phyloP scores from a whole-genome alignment of 1,139 yeast species.

The Debaryomycetaceae sp. region DNA sequence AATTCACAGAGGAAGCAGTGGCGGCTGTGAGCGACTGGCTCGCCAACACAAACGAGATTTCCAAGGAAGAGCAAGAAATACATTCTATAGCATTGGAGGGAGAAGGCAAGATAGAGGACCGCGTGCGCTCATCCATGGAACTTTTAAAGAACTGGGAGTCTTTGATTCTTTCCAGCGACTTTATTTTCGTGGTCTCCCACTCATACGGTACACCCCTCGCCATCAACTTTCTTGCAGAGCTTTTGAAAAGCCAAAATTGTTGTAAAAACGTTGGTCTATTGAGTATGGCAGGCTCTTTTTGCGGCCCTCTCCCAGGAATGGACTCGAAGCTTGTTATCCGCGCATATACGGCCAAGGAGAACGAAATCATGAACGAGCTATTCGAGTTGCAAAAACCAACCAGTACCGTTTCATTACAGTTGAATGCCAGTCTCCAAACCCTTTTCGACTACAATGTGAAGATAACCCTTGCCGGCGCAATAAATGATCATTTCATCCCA shows the following conservation, averaged over 20 bases:
- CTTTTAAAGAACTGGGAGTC: conserved; percentile 45
- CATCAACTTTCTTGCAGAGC: conserved; percentile 35
- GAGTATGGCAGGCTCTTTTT: conserved; percentile 43
- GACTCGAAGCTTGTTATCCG: conserved; percentile 47
- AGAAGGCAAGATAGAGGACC: conserved; percentile 43
- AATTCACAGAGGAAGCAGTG: conserved; percentile 33
- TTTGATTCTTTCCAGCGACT: conserved; percentile 35
- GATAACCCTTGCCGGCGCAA: conserved; percentile 46
- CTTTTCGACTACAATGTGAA: conserved; percentile 44
- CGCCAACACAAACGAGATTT: conserved; percentile 17
- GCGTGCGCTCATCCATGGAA: conserved; percentile 32
- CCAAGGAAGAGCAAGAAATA: conserved; percentile 24
- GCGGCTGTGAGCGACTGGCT: conserved; percentile 42
- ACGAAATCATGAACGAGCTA: conserved; percentile 46
- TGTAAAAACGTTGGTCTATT: conserved; percentile 35
- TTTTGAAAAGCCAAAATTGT: conserved; percentile 12
- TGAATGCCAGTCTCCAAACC: conserved; percentile 29
- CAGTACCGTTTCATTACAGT: conserved; percentile 26
- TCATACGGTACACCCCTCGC: conserved; percentile 47
- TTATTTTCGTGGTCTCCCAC: conserved; percentile 42
- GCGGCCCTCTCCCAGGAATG: conserved; percentile 44
- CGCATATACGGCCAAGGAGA: conserved; percentile 45
- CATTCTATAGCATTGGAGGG: conserved; percentile 53
- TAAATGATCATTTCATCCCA: conserved; percentile 46
- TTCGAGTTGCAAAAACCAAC: conserved; percentile 44